Evolutionary conservation across 371 early-diverging fungal genomes (phyloP).

Genomic region (Quaeritorhiza haematococci): DNA sequence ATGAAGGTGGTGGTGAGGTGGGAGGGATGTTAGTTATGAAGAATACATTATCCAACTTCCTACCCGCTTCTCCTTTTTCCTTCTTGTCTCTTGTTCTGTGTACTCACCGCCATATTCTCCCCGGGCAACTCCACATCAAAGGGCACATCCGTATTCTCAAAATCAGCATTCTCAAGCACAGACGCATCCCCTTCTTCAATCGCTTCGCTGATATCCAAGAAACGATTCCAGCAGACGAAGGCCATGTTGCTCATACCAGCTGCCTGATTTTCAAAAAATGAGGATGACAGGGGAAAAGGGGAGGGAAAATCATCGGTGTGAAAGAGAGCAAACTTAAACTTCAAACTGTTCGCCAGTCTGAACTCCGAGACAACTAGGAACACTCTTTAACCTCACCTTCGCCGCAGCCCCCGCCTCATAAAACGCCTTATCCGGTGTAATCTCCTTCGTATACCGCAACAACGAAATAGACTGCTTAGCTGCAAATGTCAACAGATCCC

Average conservation of each 20-base stretch:
- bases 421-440: constrained; percentile 42
- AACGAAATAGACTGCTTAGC: constrained; percentile 44
- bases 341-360: background rate
- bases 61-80: too few relatives aligned
- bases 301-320: background rate
- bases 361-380: background rate
- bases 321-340: background rate
- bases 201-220: constrained; percentile 48
- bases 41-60: too few relatives aligned
- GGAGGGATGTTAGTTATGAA: background rate
- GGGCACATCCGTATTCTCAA: constrained; percentile 47
- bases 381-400: too few relatives aligned
- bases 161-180: constrained; percentile 42
- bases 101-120: constrained; percentile 31
- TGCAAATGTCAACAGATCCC: constrained; percentile 36
- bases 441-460: constrained; percentile 40
- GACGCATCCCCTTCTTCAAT: constrained; percentile 48
- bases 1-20: background rate
- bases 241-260: constrained; percentile 53
- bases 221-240: constrained; percentile 56
- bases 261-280: constrained; percentile 17
- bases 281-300: background rate
- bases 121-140: constrained; percentile 39
- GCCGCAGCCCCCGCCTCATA: constrained; percentile 44
- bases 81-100: too few relatives aligned